These are phyloP conservation scores for Akanthomyces uredinophilus DNA, from an alignment of 2,329 filamentous ascomycete species.

Conservation along the genomic window DNA sequence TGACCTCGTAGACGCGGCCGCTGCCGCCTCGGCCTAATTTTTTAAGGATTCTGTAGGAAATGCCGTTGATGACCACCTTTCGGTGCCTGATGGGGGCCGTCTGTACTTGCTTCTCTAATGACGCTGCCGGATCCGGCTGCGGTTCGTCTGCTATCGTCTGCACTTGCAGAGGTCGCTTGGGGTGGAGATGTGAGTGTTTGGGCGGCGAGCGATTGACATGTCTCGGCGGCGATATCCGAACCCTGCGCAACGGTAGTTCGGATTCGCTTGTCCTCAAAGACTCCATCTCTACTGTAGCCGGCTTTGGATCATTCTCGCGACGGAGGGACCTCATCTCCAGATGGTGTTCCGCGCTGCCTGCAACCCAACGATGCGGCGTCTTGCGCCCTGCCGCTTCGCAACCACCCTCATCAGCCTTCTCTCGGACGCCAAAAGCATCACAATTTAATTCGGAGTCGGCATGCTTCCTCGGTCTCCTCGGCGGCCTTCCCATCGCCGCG, in stretches of 20 bases:
- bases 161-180: too few relatives aligned
- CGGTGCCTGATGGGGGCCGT: background rate
- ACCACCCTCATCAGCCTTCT: background rate
- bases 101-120: background rate
- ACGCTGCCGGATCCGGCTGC: too few relatives aligned
- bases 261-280: too few relatives aligned
- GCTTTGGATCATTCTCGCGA: too few relatives aligned
- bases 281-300: background rate
- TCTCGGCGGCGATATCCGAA: background rate
- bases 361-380: background rate
- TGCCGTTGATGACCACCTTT: background rate
- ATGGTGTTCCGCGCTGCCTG: background rate
- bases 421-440: background rate
- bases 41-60: background rate
- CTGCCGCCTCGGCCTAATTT: background rate
- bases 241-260: background rate
- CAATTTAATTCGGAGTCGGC: background rate
- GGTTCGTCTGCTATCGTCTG: too few relatives aligned
- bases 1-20: background rate
- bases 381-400: background rate
- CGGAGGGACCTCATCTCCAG: background rate
- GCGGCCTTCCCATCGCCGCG: background rate
- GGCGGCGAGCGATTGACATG: background rate
- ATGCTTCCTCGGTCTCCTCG: background rate
- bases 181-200: background rate